These are phyloP conservation scores for Curvularia eragrostidis DNA, from an alignment of 2,329 filamentous ascomycete species.

Conservation along the genomic window DNA sequence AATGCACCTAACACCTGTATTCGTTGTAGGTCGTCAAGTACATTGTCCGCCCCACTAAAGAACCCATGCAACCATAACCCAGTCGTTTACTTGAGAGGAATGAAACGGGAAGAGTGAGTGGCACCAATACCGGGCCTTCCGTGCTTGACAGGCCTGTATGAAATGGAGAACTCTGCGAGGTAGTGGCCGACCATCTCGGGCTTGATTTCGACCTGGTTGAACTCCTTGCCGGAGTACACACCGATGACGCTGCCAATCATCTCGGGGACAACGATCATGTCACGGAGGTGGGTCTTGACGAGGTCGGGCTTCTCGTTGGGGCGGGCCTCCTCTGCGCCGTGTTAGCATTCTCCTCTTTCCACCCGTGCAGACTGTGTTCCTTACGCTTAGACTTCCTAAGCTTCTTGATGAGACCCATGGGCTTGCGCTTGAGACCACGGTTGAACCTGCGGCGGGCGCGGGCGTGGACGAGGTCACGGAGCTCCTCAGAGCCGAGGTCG, in stretches of 20 bases:
- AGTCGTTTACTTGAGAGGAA: conserved; percentile 90
- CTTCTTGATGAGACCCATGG: conserved; percentile 99
- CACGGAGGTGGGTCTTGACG: conserved; percentile 98
- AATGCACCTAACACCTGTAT: conserved; percentile 50
- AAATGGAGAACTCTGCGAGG: conserved; percentile 99
- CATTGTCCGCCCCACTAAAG: conserved; percentile 47
- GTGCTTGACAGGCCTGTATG: conserved; percentile 99
- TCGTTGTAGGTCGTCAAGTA: conserved; percentile 51
- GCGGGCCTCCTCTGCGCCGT: conserved; percentile 38
- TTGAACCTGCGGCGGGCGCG: conserved; percentile 99
- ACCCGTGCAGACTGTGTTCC: neutral
- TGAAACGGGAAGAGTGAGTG: conserved; percentile 99
- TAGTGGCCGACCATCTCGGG: conserved; percentile 99
- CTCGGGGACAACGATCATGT: conserved; percentile 99
- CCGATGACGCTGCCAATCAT: conserved; percentile 99
- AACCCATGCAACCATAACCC: conserved; percentile 51
- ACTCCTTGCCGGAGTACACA: conserved; percentile 99
- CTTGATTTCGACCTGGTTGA: conserved; percentile 99
- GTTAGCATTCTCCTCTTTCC: conserved; percentile 6
- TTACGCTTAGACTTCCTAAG: conserved; percentile 80
- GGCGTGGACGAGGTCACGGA: conserved; percentile 99
- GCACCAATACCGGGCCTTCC: conserved; percentile 99
- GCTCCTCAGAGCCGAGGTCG: conserved; percentile 97
- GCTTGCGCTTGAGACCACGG: conserved; percentile 99
- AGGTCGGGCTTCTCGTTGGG: conserved; percentile 99